phyloP scores from a whole-genome alignment of 495 filamentous ascomycete genomes.

The Podospora australis region DNA sequence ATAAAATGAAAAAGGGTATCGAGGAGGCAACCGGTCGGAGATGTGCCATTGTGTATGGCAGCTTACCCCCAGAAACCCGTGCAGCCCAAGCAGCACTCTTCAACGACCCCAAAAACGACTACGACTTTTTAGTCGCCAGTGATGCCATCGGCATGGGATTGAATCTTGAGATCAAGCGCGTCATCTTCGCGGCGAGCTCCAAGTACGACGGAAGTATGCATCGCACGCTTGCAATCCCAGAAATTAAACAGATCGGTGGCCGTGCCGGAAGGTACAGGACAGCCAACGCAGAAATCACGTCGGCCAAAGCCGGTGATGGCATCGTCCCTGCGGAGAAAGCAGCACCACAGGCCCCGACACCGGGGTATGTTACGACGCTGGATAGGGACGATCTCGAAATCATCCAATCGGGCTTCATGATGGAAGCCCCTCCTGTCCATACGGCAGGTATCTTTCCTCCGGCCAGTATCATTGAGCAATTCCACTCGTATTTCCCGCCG shows the following conservation, averaged over 20 bases:
- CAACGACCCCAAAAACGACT: conserved; percentile 90
- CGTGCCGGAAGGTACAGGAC: conserved; percentile 85
- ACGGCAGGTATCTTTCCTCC: conserved; percentile 74
- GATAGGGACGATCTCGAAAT: conserved; percentile 60
- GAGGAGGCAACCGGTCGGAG: conserved; percentile 66
- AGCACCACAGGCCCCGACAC: conserved; percentile 20
- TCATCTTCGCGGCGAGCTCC: conserved; percentile 73
- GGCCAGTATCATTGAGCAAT: conserved; percentile 53
- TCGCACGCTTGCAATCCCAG: conserved; percentile 55
- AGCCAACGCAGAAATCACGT: conserved; percentile 45
- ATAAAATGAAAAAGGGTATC: conserved; percentile 70
- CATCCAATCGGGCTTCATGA: conserved; percentile 55
- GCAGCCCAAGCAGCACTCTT: conserved; percentile 86
- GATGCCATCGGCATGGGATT: conserved; percentile 98
- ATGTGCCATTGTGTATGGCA: conserved; percentile 90
- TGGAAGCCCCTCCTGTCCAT: conserved; percentile 56
- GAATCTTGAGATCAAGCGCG: conserved; percentile 85
- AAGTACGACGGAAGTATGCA: conserved; percentile 56
- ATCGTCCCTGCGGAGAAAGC: conserved; percentile 3
- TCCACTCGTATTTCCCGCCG: conserved; percentile 71
- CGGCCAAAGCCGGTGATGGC: neutral
- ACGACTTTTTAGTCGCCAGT: conserved; percentile 88
- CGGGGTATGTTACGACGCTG: conserved; percentile 77
- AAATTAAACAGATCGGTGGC: conserved; percentile 92
- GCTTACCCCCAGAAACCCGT: conserved; percentile 84